Conservation (phyloP, 1,139 yeast species). For the Yamadazyma kanchanaburiensis region DNA sequence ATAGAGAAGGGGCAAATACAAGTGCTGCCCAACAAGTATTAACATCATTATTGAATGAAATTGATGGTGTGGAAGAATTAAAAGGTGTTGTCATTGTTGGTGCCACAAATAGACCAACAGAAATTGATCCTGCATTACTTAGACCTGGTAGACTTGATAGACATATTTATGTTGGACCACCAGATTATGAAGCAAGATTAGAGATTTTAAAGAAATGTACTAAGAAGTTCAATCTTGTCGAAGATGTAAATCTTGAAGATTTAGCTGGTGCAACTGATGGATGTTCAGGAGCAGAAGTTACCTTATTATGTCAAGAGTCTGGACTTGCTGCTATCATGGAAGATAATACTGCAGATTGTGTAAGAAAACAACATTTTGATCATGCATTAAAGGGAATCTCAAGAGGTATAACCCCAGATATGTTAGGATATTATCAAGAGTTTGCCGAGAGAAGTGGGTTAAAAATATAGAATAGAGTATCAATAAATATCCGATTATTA, state of each 20-base stretch:
- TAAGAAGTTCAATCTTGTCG: constrained; percentile 47
- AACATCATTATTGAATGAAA: constrained; percentile 85
- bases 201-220: constrained; percentile 74
- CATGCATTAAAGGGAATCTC: constrained; percentile 66
- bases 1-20: constrained; percentile 56
- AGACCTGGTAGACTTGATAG: constrained; percentile 95
- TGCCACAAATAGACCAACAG: constrained; percentile 92
- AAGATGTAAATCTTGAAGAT: constrained; percentile 38
- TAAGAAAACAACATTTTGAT: constrained; percentile 64
- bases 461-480: constrained; percentile 14
- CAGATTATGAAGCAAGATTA: constrained; percentile 72
- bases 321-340: constrained; percentile 92
- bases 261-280: constrained; percentile 77
- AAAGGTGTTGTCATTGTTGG: constrained; percentile 92
- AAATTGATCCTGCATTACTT: constrained; percentile 84
- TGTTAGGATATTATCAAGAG: constrained; percentile 70
- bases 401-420: constrained; percentile 76
- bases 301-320: constrained; percentile 88
- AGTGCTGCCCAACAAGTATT: constrained; percentile 83
- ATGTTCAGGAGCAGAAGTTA: constrained; percentile 96
- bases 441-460: constrained; percentile 54
- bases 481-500: neutral
- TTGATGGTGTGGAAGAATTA: constrained; percentile 93
- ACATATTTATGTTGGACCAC: constrained; percentile 89
- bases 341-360: constrained; percentile 50